Evolutionary conservation across 176 grass and related monocot species (phyloP).

Genomic region (Luzula sylvatica): DNA sequence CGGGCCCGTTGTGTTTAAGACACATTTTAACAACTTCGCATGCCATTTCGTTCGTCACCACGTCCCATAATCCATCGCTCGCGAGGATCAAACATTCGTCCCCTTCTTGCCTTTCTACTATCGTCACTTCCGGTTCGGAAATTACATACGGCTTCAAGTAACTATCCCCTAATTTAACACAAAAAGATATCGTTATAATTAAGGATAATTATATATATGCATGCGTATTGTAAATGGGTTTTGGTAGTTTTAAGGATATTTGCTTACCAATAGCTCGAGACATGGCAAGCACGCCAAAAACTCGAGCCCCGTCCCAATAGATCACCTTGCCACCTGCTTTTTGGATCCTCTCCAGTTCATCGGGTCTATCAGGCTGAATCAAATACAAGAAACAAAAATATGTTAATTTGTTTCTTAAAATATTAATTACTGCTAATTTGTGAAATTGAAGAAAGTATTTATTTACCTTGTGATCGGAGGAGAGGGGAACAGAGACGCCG

Average conservation of each 20-base stretch:
- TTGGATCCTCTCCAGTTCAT: constrained; percentile 86
- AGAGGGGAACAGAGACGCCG: constrained; percentile 46
- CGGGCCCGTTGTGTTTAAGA: constrained; percentile 41
- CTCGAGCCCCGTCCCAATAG: constrained; percentile 86
- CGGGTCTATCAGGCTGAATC: constrained; percentile 71
- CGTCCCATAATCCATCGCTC: constrained; percentile 94
- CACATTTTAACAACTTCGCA: constrained; percentile 69
- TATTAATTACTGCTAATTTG: background rate
- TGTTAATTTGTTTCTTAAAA: background rate
- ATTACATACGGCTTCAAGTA: constrained; percentile 80
- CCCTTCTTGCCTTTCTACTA: constrained; percentile 55
- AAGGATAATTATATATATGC: too few species aligned
- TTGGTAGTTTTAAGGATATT: background rate
- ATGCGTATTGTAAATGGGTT: too few species aligned
- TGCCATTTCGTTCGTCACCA: constrained; percentile 80
- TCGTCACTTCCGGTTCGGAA: constrained; percentile 74
- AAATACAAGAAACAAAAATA: constrained; percentile 1
- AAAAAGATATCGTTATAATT: too few species aligned
- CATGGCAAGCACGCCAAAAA: constrained; percentile 86
- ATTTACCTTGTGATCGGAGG: constrained; percentile 76
- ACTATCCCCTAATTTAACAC: constrained; percentile 41
- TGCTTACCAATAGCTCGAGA: constrained; percentile 82
- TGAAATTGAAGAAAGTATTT: background rate
- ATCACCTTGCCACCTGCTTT: constrained; percentile 76
- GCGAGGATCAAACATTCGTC: constrained; percentile 92